Evolutionary conservation across 306 rosid species (phyloP).

Genomic region (Herpetospermum pedunculosum): DNA sequence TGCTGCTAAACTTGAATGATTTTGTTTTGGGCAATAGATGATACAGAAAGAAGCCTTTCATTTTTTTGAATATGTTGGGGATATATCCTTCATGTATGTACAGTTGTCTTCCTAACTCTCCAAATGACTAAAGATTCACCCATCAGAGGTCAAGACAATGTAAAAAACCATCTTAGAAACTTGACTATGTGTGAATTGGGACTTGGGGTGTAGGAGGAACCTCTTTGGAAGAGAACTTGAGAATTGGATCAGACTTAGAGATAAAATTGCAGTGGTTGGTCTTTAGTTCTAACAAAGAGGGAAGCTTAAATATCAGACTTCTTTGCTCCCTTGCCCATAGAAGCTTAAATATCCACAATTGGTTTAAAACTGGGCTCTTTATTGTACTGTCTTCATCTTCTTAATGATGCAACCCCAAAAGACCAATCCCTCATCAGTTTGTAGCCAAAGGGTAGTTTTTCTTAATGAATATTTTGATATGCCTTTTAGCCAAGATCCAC

Average conservation of each 20-base stretch:
- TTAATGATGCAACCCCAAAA: background rate
- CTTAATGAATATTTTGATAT: background rate
- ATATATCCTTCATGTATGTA: background rate
- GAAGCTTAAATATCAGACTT: no score
- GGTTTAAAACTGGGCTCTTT: background rate
- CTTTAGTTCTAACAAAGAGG: background rate
- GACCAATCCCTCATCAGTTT: background rate
- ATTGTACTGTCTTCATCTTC: background rate
- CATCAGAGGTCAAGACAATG: background rate
- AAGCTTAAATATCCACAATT: background rate
- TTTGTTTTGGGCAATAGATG: background rate
- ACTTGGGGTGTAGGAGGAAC: background rate
- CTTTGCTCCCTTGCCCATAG: background rate
- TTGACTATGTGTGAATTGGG: constrained; percentile 8
- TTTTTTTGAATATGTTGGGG: background rate
- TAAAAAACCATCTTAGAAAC: background rate
- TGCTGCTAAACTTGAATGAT: background rate
- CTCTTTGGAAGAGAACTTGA: background rate
- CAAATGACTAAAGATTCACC: background rate
- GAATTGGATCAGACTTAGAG: background rate
- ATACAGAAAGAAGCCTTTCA: background rate
- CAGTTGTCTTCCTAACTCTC: background rate
- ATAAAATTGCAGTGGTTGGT: background rate
- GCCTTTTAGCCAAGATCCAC: background rate
- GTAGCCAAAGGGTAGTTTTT: background rate